A percentile compares a stretch with the other conserved stretches of the same genome.
Conservation (phyloP, 2,329 filamentous ascomycete species). For the Fusarium virguliforme region DNA sequence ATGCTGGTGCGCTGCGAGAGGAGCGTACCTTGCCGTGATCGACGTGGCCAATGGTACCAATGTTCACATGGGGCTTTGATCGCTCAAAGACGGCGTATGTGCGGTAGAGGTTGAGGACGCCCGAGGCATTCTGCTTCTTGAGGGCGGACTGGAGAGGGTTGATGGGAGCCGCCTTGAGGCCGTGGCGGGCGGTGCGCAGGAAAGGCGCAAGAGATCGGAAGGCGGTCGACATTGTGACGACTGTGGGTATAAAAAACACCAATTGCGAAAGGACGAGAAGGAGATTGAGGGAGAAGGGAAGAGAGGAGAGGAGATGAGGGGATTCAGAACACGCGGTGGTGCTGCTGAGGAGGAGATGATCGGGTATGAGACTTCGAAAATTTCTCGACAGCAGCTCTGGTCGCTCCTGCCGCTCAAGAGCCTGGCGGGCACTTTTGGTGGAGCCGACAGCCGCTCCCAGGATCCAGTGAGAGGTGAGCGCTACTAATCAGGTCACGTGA, state of each 20-base stretch:
- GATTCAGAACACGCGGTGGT: slow-evolving; percentile 46
- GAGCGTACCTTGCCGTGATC: slow-evolving; percentile 94
- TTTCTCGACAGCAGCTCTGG: slow-evolving; percentile 55
- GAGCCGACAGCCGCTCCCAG: slow-evolving; percentile 34
- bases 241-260: slow-evolving; percentile 47
- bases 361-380: slow-evolving; percentile 55
- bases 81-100: slow-evolving; percentile 84
- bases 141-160: slow-evolving; percentile 84
- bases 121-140: slow-evolving; percentile 73
- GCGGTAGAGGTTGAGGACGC: slow-evolving; percentile 76
- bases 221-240: slow-evolving; percentile 81
- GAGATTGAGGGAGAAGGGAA: slow-evolving; percentile 40
- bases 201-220: slow-evolving; percentile 85
- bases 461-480: slow-evolving; percentile 42
- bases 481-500: slow-evolving; percentile 48
- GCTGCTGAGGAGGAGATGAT: slow-evolving; percentile 39
- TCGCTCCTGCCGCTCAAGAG: slow-evolving; percentile 34
- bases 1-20: slow-evolving; percentile 11
- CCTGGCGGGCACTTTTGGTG: slow-evolving; percentile 32
- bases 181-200: slow-evolving; percentile 84
- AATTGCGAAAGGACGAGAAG: slow-evolving; percentile 50
- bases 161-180: slow-evolving; percentile 77
- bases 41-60: slow-evolving; percentile 99
- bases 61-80: slow-evolving; percentile 97
- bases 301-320: slow-evolving; percentile 23